Evolutionary conservation across 2,329 filamentous ascomycete species (phyloP), one percentile per base, ranked within the genome.

Genomic region (Exophiala alcalophila): DNA sequence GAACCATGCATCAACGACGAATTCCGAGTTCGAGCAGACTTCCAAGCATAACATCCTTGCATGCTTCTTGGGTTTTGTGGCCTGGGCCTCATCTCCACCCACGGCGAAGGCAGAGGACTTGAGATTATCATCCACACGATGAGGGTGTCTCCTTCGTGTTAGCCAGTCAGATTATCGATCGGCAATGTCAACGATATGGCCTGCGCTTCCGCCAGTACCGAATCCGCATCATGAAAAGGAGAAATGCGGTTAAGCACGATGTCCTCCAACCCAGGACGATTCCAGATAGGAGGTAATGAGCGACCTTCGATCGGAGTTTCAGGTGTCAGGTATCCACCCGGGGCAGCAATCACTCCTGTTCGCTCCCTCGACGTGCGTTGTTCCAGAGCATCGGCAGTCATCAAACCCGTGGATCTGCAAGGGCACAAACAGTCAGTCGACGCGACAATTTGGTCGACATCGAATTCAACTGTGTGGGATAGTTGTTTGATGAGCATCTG

Each of bases 401-500:
- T 12, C 20, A 41, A 36, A 21, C 24, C 35, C 2, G 39, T 23
- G 9, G 23, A 15, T 7, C 33, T 21, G 29, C 44, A 47, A 7
- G 38, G 36, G 30, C 51, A 53, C 11, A 42, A 15, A 11, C 41
- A 40, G 12, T 31, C 26, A 5, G 50, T 51, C 10, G 32, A 36
- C 16, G 40, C 38, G 18, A 52, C 49, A 16, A 55, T 52, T 12
- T 45, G 41, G 24, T 53, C 47, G 24, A 55, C 44, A 15, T 55
- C 47, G 28, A 55, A 55, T 24, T 48, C 40, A 10, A 55, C 52
- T n/a, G 52, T 55, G 32, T 55, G 47, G 14, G 45, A 45, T 14
- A 55, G 40, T 32, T 50, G 49, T 18, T 41, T 40, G 19, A 53
- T 49, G 12, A 55, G 20, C 40, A 51, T 50, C 45, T 53, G 14